Evolutionary conservation across 805 yeast genomes (phyloP).

Genomic region (Zygoascus biomembranicola): DNA sequence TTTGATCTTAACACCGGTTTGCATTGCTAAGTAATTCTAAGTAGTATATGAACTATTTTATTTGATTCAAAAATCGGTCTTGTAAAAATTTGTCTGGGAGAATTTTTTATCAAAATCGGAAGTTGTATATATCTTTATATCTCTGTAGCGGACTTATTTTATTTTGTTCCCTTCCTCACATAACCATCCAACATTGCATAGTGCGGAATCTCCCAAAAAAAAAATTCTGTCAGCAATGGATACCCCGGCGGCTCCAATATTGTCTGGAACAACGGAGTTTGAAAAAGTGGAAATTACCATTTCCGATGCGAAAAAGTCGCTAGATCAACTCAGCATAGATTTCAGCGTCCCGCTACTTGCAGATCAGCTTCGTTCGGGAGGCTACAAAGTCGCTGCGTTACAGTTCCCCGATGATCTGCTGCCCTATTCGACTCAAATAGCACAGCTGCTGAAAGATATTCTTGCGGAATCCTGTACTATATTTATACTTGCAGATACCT

Average conservation of each 20-base stretch:
- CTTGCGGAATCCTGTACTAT: constrained; percentile 25
- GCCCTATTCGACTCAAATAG: constrained; percentile 65
- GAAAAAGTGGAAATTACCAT: constrained; percentile 33
- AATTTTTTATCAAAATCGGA: no score
- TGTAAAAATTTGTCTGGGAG: no score
- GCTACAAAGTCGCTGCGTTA: constrained; percentile 53
- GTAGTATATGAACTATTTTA: no score
- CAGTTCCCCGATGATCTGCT: constrained; percentile 86
- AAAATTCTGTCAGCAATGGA: constrained; percentile 1
- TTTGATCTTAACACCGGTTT: no score
- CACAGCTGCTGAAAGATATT: not conserved
- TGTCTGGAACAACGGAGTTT: constrained; percentile 70
- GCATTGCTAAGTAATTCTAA: no score
- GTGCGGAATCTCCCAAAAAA: not conserved
- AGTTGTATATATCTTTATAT: no score
- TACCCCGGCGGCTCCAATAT: constrained; percentile 49
- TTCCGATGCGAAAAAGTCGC: constrained; percentile 17
- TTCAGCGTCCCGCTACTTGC: constrained; percentile 48
- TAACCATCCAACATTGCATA: no score
- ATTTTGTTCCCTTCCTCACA: no score
- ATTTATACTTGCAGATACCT: constrained; percentile 91
- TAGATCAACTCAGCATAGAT: constrained; percentile 36
- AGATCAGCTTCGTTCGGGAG: constrained; percentile 30
- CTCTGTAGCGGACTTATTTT: no score
- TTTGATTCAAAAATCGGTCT: no score